Base-by-base conservation (phyloP, 169 alveolate genomes). In the Blepharisma undulans region DNA sequence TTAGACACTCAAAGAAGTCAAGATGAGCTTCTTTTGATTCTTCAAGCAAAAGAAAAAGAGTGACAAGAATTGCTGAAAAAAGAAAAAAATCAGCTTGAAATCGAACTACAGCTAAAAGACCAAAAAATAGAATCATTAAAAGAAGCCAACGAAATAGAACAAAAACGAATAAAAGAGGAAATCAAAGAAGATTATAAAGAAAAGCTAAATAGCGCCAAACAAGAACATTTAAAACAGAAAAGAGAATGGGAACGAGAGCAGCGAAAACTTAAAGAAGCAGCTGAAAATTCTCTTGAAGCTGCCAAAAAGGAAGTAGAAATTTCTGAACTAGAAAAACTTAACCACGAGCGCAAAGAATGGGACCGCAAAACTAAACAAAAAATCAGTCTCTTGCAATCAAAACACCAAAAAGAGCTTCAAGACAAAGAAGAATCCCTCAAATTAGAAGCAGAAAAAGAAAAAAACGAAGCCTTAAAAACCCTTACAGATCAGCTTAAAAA, bases 391-490 rank as follows among this genome's bases (percentile, higher is more conserved):
- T 12, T 82, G 16, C 84, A 18, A 82, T 32, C n/a, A 2, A 82
- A 82, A n/a, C 76, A 36, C 72, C 89, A 82, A 82, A 82, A 82
- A 82, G 89, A 82, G 18, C 74, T 82, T 22, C 77, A 32, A 34
- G 89, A 82, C 22, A 22, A 33, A 34, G 89, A 82, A 82, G 14
- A 10, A 22, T 19, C n/a, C 0, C 8, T 82, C 29, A 18, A n/a
- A 18, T 21, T 21, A 25, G 89, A 82, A 12, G 32, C 14, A 14
- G 89, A 82, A 82, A 25, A 25, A 25, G 86, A 78, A 78, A 78
- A 78, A 78, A 32, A 14, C 30, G 61, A 78, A 12, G 21, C 86
- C 29, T 32, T 78, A 32, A 22, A 82, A 36, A 19, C 32, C 18
- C 89, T 22, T 21, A 10, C 89, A 14, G 74, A 82, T 32, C 29